Base-by-base conservation (phyloP, 306 rosid genomes). In the Dalbergia oliveri region DNA sequence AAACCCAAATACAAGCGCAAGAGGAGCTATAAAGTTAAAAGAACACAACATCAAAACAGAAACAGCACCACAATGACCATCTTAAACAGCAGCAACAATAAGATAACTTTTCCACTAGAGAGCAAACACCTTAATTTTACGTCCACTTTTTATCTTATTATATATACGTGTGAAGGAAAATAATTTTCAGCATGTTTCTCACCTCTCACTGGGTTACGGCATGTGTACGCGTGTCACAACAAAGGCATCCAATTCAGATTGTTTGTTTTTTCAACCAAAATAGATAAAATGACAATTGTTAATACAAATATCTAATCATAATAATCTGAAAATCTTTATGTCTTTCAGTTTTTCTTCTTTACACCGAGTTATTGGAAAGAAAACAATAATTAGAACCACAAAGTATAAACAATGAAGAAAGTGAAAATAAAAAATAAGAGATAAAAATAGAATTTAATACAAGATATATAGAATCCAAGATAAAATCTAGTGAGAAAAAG, bases 381-480 rank as follows among this genome's bases (percentile, higher is more conserved):
- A 8, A n/a, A 61, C 6, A 11, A 39, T 7, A 59, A 6, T 3
- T 26, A 18, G 10, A 8, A 4, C 37, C 51, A 44, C 56, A 16
- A 14, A 63, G 11, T 69, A 77, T 78, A 50, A 66, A 26, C 6
- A 10, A 0, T 2, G 43, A 73, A 44, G 1, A 10, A 16, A 49
- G 19, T 15, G 43, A 18, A 33, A 8, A 58, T 10, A 16, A 26
- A 76, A 19, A 19, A 50, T 5, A 12, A 4, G 11, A 34, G 8
- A 21, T 12, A 15, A 69, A 51, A 62, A 39, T 45, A 86, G 8
- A 58, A 57, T 33, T 47, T 37, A 64, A 78, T 75, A 66, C 19
- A 56, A 76, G 74, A 57, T 78, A 57, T 78, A 81, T 57, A 83
- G 80, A 78, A 86, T 82, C 86, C 66, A 41, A 72, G 77, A 80